Conservation (phyloP, 306 rosid species). For the Albizia julibrissin region DNA sequence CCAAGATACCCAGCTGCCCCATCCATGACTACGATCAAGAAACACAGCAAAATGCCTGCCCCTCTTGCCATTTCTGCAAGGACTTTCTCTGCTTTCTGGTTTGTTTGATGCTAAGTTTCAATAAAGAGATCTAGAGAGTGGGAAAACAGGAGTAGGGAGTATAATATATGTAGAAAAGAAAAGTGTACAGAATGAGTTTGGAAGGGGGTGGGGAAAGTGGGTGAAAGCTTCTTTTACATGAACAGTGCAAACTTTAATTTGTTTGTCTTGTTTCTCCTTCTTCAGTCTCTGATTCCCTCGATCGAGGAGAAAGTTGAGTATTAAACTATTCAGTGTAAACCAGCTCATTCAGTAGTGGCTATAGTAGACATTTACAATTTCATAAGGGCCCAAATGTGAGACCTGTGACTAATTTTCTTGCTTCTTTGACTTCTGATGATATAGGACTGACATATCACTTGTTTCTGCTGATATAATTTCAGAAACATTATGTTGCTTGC, state of each 20-base stretch:
- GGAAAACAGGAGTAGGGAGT: background rate
- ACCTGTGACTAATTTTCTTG: slow-evolving; percentile 3
- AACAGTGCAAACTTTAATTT: slow-evolving; percentile 36
- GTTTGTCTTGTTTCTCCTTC: slow-evolving; percentile 36
- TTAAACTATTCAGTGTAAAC: slow-evolving; percentile 37
- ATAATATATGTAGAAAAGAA: slow-evolving; percentile 13
- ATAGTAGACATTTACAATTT: slow-evolving; percentile 21
- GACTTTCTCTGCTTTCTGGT: slow-evolving; percentile 13
- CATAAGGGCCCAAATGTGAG: slow-evolving; percentile 20
- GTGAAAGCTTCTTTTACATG: slow-evolving; percentile 55
- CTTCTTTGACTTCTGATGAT: slow-evolving; percentile 30
- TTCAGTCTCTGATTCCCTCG: slow-evolving; percentile 62
- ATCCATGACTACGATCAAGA: slow-evolving; percentile 73
- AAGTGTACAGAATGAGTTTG: slow-evolving; percentile 18
- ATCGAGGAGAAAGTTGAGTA: slow-evolving; percentile 74
- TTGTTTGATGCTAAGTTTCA: slow-evolving; percentile 16
- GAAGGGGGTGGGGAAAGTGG: slow-evolving; percentile 35
- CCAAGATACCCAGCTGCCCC: slow-evolving; percentile 81
- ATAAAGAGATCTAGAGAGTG: background rate
- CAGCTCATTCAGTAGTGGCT: slow-evolving; percentile 61
- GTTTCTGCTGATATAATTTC: background rate
- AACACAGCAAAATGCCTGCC: slow-evolving; percentile 63
- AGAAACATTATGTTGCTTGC: background rate
- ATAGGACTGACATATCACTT: background rate
- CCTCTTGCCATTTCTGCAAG: slow-evolving; percentile 50